Base-by-base conservation (phyloP, 2,329 filamentous ascomycete species). In the Beauveria asiatica region DNA sequence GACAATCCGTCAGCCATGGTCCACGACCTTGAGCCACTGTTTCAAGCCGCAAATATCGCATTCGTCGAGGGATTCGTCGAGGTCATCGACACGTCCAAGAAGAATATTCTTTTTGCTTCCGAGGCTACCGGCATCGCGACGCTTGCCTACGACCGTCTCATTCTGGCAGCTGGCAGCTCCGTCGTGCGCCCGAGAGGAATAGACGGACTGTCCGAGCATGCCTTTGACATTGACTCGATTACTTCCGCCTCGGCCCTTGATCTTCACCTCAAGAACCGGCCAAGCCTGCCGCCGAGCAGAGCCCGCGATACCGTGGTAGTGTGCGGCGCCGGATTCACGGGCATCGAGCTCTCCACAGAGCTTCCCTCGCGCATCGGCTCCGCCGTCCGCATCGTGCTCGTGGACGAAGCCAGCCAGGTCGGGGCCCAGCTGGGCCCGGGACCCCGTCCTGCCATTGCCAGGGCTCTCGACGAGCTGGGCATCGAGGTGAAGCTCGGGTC, bases 131-230 rank as follows among this genome's bases (percentile, higher is more conserved):
- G 65, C 4, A 6, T 7, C 2, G 16, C 53, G 1, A 57, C 63
- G 3, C 53, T 73, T 10, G 7, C 59, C 3, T 76, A 73, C 25
- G 65, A 71, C 54, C 67, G 72, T 1, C 68, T 76, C 3, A 63
- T 76, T 1, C 61, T 76, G 0, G 73, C 74, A 0, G 70, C 73
- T 0, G 74, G 74, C 1, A 76, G 74, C 50, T 50, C 62, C 3
- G 62, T 76, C 2, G 49, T 67, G 0, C 66, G 63, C 4, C 74
- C 74, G 0, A 53, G 57, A 0, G 64, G 13, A n/a, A 53, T 75
- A 1, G 0, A 63, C 0, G 73, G 74, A 0, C 65, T 75, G 1
- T n/a, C 62, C 0, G 25, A 74, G 23, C 60, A 75, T 59, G 65
- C 67, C 0, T 76, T 76, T 52, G 66, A 71, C 30, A 65, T 76